Evolutionary conservation across 257 asterid genomes (phyloP).

Genomic region (Paulownia fortunei): DNA sequence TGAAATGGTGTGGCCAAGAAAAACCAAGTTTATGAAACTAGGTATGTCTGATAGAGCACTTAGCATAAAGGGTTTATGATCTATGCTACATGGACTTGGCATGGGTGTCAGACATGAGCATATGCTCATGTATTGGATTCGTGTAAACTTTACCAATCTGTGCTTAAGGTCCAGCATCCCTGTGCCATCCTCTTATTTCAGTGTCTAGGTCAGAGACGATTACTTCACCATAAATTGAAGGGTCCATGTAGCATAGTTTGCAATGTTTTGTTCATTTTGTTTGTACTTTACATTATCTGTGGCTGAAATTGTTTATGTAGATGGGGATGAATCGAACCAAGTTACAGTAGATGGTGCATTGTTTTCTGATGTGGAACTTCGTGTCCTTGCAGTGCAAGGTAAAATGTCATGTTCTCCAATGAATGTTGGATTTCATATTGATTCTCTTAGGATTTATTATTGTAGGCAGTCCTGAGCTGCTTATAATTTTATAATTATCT

Average conservation of each 20-base stretch:
- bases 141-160: not conserved
- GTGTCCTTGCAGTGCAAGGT: conserved; percentile 77
- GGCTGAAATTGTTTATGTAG: conserved; percentile 38
- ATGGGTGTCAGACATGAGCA: not conserved
- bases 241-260: not conserved
- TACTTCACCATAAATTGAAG: not conserved
- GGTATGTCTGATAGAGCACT: conserved; percentile 41
- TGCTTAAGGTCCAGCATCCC: conserved; percentile 10
- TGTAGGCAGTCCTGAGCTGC: not conserved
- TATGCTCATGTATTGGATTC: not conserved
- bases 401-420: conserved; percentile 16
- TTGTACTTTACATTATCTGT: conserved; percentile 12
- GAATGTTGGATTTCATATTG: not conserved
- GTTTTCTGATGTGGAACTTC: conserved; percentile 66
- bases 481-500: not conserved
- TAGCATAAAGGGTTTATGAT: conserved; percentile 2
- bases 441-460: not conserved
- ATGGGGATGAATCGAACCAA: conserved; percentile 39
- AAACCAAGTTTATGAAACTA: conserved; percentile 41
- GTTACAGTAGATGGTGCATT: conserved; percentile 53
- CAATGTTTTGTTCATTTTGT: not conserved
- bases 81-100: conserved; percentile 14
- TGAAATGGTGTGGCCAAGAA: conserved; percentile 70
- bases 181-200: not conserved
- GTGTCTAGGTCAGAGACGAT: not conserved